Base-by-base conservation (phyloP, 208 protist genomes). In the Angomonas ambiguus region DNA sequence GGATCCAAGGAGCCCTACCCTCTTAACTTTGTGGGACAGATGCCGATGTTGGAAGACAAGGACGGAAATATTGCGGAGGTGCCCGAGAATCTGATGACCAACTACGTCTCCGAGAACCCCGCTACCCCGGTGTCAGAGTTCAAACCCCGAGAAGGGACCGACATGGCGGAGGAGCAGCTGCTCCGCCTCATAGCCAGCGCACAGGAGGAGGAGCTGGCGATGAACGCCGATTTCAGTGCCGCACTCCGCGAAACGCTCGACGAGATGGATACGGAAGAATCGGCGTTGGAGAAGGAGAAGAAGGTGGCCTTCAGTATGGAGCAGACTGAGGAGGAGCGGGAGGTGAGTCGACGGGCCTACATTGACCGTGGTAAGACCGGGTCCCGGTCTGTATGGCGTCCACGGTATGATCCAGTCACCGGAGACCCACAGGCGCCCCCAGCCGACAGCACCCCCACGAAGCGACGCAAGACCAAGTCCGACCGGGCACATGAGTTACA, bases 11-110 rank as follows among this genome's bases (percentile, higher is more conserved):
- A 74, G 56, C 77, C 84, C 56, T 96, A 94, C 66, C 75, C 84
- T 35, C 77, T 96, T 4, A 96, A 96, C 73, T 96, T 96, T 79
- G 91, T 76, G 0, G 91, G 91, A 5, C 91, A 96, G 65, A 87
- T 96, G 80, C 91, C 91, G 1, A 77, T 96, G 72, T 42, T 96
- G 16, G 88, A 96, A 67, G 88, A 94, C 67, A 35, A 55, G 45
- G 87, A 93, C 0, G 88, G 88, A 31, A 92, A 94, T 72, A 83
- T 96, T 51, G 74, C 76, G 6, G 77, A 91, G 57, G 85, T 92
- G 22, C 88, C 84, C 2, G 69, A 72, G 27, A 71, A 64, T 53
- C 63, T 94, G 24, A 84, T 92, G 74, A 53, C 79, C n/a, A 91
- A 91, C 75, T 86, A 94, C 72, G 51, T 67, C 30, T 72, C 85